A percentile compares a stretch with the other conserved stretches of the same genome.
Evolutionary conservation across 495 filamentous ascomycete species (phyloP).

Genomic region (Lepidopterella palustris): DNA sequence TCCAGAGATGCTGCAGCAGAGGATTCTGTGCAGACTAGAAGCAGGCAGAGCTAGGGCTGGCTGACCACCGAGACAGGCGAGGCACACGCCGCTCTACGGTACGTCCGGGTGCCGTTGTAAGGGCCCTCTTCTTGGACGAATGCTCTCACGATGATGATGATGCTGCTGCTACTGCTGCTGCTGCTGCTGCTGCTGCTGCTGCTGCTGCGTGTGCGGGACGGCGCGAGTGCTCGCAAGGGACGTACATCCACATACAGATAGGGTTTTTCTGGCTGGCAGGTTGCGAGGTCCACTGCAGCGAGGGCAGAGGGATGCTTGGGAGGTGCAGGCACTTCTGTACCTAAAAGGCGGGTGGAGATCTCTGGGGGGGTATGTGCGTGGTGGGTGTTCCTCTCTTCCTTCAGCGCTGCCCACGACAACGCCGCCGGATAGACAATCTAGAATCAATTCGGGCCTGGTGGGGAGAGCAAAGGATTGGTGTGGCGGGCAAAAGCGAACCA

Average conservation of each 20-base stretch:
- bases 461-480: constrained; percentile 5
- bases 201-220: constrained; percentile 30
- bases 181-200: not conserved
- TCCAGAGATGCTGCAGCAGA: constrained; percentile 22
- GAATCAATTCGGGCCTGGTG: constrained; percentile 25
- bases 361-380: too few species aligned
- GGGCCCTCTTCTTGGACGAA: constrained; percentile 3
- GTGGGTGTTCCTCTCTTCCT: not conserved
- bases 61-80: constrained; percentile 28
- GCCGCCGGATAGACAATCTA: constrained; percentile 28
- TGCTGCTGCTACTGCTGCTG: too few species aligned
- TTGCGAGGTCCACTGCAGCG: constrained; percentile 1
- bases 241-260: constrained; percentile 5
- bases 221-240: constrained; percentile 25
- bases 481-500: constrained; percentile 2
- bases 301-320: not conserved
- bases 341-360: constrained; percentile 29
- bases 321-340: constrained; percentile 11
- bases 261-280: not conserved
- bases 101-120: constrained; percentile 7
- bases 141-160: not conserved
- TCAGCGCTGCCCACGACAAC: constrained; percentile 14
- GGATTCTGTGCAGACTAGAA: constrained; percentile 25
- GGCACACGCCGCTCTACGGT: constrained; percentile 21
- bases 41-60: constrained; percentile 28